A percentile compares a stretch with the other conserved stretches of the same genome.
Evolutionary conservation across 345 rosid genomes (phyloP).

Genomic region (Boechera stricta): DNA sequence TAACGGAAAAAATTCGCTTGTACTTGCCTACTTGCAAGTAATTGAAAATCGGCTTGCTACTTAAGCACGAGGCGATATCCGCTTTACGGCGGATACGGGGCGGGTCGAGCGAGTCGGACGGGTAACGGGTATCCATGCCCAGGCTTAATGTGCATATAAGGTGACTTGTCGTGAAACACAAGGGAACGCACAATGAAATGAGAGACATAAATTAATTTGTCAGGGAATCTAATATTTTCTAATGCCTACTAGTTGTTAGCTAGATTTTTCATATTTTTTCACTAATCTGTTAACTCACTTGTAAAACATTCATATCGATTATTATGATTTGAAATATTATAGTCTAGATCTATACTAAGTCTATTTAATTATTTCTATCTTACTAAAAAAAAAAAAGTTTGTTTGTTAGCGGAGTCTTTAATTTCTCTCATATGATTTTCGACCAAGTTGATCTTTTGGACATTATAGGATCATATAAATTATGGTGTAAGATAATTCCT

Average conservation of each 20-base stretch:
- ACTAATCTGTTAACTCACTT: not conserved
- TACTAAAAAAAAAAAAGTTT: not conserved
- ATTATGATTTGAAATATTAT: not conserved
- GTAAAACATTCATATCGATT: not conserved
- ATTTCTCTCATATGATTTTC: not conserved
- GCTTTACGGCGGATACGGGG: no score
- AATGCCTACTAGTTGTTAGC: not conserved
- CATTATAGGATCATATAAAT: not conserved
- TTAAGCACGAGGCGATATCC: no score
- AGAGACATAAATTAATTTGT: not conserved
- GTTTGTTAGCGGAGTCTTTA: not conserved
- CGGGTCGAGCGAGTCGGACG: no score
- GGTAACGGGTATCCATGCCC: no score
- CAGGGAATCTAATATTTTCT: not conserved
- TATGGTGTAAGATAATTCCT: not conserved
- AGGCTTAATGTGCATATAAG: not conserved
- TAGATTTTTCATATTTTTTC: not conserved
- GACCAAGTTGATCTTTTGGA: conserved; percentile 16
- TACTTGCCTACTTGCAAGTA: no score
- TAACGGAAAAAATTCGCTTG: no score
- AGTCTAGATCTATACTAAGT: not conserved
- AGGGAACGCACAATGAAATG: not conserved
- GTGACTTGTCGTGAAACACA: not conserved
- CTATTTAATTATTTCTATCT: not conserved
- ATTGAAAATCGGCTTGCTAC: no score